Percentiles rank a stretch among this genome's conserved stretches.
Conservation (phyloP, 2,329 filamentous ascomycete species). For the Neofusicoccum umdonicola region DNA sequence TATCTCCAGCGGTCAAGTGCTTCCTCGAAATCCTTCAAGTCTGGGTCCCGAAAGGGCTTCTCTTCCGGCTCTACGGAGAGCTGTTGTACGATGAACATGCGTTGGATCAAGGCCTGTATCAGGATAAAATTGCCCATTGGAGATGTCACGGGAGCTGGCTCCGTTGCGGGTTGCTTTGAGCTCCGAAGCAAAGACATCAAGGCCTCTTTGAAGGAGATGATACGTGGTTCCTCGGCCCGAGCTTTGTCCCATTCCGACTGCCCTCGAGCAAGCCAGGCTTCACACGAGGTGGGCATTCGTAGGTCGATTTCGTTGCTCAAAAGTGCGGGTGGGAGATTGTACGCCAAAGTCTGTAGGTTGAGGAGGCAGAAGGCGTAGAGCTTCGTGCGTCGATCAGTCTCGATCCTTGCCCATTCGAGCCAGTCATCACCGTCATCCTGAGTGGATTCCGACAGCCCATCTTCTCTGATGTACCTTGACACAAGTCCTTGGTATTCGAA, state of each 20-base stretch:
- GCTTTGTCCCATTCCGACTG: background rate
- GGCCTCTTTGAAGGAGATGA: slow-evolving; percentile 23
- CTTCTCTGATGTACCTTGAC: background rate
- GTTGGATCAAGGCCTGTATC: background rate
- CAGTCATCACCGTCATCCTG: background rate
- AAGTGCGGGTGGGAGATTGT: background rate
- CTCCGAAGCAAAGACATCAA: slow-evolving; percentile 27
- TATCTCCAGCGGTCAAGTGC: slow-evolving; percentile 1
- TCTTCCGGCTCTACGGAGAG: slow-evolving; percentile 19
- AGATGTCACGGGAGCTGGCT: background rate
- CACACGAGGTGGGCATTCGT: background rate
- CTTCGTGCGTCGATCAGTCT: background rate
- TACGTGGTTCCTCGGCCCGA: slow-evolving; percentile 15
- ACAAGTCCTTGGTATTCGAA: slow-evolving; percentile 3
- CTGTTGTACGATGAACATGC: background rate
- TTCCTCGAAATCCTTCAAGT: background rate
- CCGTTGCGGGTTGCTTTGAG: slow-evolving; percentile 1
- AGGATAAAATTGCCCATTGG: slow-evolving; percentile 7
- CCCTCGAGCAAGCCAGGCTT: background rate
- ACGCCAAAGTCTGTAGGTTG: background rate
- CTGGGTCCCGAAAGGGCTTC: slow-evolving; percentile 6
- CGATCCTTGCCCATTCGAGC: background rate
- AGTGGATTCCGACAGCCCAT: background rate
- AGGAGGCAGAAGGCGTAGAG: slow-evolving; percentile 7
- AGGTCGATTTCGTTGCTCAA: background rate